Conservation (phyloP, 2,329 filamentous ascomycete genomes). For the Trichoderma sp. region DNA sequence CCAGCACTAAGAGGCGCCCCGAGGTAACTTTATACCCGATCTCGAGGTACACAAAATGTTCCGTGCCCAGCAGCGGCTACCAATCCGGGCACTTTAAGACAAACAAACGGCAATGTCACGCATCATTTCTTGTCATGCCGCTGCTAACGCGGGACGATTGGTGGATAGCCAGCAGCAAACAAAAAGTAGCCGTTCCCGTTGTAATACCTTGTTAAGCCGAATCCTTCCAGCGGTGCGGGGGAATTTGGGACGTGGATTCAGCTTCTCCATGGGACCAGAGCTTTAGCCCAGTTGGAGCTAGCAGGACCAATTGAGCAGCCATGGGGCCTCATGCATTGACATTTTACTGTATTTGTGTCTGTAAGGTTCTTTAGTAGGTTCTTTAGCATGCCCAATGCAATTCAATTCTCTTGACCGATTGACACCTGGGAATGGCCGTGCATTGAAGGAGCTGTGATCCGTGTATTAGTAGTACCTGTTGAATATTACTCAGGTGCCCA, state of each 20-base stretch:
- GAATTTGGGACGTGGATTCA: not conserved
- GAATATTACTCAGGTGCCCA: not conserved
- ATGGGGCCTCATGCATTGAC: not conserved
- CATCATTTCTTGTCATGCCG: not conserved
- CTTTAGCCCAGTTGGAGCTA: not conserved
- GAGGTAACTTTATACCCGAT: not conserved
- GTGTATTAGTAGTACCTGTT: not conserved
- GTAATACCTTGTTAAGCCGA: not conserved
- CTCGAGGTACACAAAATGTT: not conserved
- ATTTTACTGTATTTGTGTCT: not conserved
- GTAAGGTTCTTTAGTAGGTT: not conserved
- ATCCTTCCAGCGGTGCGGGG: conserved; percentile 3
- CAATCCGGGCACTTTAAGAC: not conserved
- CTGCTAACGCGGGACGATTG: not conserved
- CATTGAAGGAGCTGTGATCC: not conserved
- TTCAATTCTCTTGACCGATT: not conserved
- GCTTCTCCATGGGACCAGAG: not conserved
- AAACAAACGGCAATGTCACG: not conserved
- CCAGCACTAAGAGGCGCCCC: not conserved
- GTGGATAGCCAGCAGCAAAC: not conserved
- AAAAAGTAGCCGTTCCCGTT: not conserved
- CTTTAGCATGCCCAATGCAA: not conserved
- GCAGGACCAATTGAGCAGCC: not conserved
- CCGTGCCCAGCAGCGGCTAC: not conserved
- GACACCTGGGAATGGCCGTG: not conserved